Percentiles rank a stretch among this genome's conserved stretches.
Conservation (phyloP, 306 rosid genomes). For the Cucumis sativus region Cucumber_9930_V3 NC_026657.2:19954501-19955000, state of each 20-base stretch:
- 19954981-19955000: conserved; percentile 50
- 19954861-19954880: conserved; percentile 53
- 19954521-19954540: conserved; percentile 36
- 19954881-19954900: conserved; percentile 43
- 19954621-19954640: conserved; percentile 33
- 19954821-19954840: conserved; percentile 34
- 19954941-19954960: conserved; percentile 45
- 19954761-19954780: conserved; percentile 51
- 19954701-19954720: conserved; percentile 15
- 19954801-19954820: conserved; percentile 25
- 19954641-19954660: conserved; percentile 27
- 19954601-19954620: conserved; percentile 27
- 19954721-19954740: conserved; percentile 46
- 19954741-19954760: conserved; percentile 56
- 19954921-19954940: conserved; percentile 35
- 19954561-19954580: conserved; percentile 58
- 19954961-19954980: conserved; percentile 64
- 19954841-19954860: conserved; percentile 56
- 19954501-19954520: conserved; percentile 10
- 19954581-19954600: conserved; percentile 37
- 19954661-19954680: conserved; percentile 56
- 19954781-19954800: conserved; percentile 55
- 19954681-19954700: conserved; percentile 49
- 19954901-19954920: conserved; percentile 36
- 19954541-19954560: conserved; percentile 38